Conservation (phyloP, 2,329 filamentous ascomycete genomes). For the Arthroderma uncinatum region DNA sequence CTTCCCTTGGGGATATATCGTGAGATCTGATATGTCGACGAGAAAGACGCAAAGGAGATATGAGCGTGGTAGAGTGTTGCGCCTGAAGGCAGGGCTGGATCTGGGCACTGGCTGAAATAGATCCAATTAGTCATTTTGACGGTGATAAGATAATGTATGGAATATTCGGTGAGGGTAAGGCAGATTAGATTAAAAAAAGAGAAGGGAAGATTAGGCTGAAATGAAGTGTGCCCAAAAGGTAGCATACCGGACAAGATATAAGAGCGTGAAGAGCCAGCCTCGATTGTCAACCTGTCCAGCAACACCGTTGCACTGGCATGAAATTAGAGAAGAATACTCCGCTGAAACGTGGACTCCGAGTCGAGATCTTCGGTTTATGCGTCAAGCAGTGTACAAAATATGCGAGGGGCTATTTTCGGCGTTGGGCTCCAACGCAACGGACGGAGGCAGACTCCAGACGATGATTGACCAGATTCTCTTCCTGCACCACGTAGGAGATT, state of each 20-base stretch:
- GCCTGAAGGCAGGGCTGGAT: background rate
- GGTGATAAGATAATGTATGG: background rate
- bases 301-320: background rate
- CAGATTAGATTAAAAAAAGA: too few species aligned
- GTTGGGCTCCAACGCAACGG: constrained; percentile 2
- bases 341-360: background rate
- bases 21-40: constrained; percentile 1
- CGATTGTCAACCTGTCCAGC: background rate
- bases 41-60: constrained; percentile 1
- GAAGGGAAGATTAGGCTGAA: background rate
- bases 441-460: background rate
- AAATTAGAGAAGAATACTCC: background rate
- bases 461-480: background rate
- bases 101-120: background rate
- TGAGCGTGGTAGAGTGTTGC: background rate
- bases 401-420: background rate
- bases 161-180: background rate
- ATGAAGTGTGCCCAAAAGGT: background rate
- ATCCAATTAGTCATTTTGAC: background rate
- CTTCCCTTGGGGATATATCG: background rate
- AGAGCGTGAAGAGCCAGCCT: background rate
- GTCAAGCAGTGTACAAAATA: background rate
- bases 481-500: background rate
- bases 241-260: background rate
- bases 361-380: background rate